These are phyloP conservation scores for Melampsora abietis-canadensis DNA, from an alignment of 1,284 basidiomycete species.

Conservation along the genomic window DNA sequence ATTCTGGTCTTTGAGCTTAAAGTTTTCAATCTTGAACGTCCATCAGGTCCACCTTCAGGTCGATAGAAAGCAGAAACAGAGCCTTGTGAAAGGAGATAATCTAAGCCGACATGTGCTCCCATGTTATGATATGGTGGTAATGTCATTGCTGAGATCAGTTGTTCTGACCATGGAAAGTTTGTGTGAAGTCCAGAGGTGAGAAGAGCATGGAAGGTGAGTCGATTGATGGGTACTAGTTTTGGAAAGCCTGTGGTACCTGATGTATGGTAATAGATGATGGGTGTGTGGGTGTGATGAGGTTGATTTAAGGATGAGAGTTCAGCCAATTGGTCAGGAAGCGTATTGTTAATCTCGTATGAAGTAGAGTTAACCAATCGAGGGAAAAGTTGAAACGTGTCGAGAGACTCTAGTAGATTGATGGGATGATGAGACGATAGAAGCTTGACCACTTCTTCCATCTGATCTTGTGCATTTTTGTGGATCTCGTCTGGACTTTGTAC, in stretches of 20 bases:
- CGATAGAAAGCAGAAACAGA: not conserved
- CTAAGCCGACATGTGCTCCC: not conserved
- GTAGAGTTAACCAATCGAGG: not conserved
- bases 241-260: not conserved
- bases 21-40: not conserved
- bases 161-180: not conserved
- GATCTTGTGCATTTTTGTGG: not conserved
- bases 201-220: not conserved
- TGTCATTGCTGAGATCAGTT: not conserved
- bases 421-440: not conserved
- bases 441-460: not conserved
- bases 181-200: not conserved
- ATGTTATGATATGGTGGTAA: constrained; percentile 1
- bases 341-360: not conserved
- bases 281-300: not conserved
- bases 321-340: too few relatives aligned
- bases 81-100: not conserved
- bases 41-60: not conserved
- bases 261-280: not conserved
- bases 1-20: not conserved
- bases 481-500: not conserved
- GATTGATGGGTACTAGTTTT: not conserved
- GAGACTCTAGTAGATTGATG: not conserved
- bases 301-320: not conserved
- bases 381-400: not conserved